Conservation (phyloP, 371 early-diverging fungal species). For the Smittium mucronatum region DNA sequence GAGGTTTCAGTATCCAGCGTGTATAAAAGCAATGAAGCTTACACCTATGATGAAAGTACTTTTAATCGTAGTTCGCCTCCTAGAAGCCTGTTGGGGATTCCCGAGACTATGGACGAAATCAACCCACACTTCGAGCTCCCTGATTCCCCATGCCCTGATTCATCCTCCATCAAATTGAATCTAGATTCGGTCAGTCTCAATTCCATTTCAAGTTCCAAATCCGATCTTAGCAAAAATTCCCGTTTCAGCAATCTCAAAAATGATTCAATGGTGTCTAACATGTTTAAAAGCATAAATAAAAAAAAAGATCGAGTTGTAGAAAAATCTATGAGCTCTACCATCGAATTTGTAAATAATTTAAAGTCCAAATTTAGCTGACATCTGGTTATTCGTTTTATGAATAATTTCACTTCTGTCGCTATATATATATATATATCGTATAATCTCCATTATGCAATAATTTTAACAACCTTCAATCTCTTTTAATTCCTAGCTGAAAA, state of each 20-base stretch:
- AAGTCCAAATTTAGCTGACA: slow-evolving; percentile 10
- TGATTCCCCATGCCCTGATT: not conserved
- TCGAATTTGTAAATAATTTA: not conserved
- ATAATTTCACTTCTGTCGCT: slow-evolving; percentile 15
- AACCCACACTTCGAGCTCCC: not conserved
- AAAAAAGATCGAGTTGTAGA: not conserved
- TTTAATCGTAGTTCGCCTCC: not conserved
- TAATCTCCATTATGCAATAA: too few species aligned
- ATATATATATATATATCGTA: too few species aligned
- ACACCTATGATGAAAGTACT: not conserved
- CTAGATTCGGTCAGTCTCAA: not conserved
- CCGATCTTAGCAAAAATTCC: not conserved
- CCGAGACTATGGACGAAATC: too few species aligned
- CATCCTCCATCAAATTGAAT: not conserved
- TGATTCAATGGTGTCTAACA: not conserved
- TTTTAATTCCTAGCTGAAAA: too few species aligned
- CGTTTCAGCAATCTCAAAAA: not conserved
- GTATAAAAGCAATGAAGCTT: not conserved
- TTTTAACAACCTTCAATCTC: too few species aligned
- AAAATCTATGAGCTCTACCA: not conserved
- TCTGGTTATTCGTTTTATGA: slow-evolving; percentile 13
- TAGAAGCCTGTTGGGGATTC: not conserved
- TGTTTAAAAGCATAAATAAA: not conserved
- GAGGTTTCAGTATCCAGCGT: not conserved
- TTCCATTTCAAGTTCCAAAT: not conserved